phyloP scores from a whole-genome alignment of 1,284 basidiomycete genomes.

The Melampsora occidentalis region DNA sequence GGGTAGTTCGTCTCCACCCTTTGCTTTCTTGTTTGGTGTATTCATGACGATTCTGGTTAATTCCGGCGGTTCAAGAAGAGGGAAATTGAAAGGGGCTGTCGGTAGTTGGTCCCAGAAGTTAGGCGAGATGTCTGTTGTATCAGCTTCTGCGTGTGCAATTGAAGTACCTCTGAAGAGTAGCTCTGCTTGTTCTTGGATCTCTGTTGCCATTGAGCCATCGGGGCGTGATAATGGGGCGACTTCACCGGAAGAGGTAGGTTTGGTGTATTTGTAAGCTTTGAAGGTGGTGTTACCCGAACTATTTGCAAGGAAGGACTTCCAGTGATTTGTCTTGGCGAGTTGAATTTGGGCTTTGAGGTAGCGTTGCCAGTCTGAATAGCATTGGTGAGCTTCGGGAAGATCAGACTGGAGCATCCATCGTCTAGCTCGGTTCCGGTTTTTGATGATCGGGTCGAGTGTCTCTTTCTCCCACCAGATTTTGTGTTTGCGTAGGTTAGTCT shows the following conservation, averaged over 20 bases:
- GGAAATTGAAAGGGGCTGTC: too few species aligned
- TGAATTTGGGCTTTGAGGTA: not conserved
- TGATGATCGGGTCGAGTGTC: too few species aligned
- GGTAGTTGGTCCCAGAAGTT: not conserved
- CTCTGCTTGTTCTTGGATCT: not conserved
- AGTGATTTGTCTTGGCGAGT: not conserved
- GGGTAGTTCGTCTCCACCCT: not conserved
- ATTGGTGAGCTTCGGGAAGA: not conserved
- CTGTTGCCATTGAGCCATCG: not conserved
- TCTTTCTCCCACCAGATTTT: too few species aligned
- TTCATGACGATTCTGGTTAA: not conserved
- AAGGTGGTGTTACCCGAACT: not conserved
- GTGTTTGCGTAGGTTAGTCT: too few species aligned
- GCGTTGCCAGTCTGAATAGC: not conserved
- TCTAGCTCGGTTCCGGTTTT: too few species aligned
- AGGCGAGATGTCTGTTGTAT: not conserved
- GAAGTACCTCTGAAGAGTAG: not conserved
- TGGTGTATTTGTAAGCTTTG: not conserved
- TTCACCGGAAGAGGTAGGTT: too few species aligned
- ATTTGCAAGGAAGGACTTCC: not conserved
- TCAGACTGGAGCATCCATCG: too few species aligned
- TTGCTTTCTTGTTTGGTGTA: not conserved
- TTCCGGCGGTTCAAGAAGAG: too few species aligned
- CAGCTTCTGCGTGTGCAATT: not conserved
- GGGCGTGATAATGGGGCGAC: not conserved